Evolutionary conservation across 148 eudicot genomes (phyloP).

Genomic region (Agrostemma githago): DNA sequence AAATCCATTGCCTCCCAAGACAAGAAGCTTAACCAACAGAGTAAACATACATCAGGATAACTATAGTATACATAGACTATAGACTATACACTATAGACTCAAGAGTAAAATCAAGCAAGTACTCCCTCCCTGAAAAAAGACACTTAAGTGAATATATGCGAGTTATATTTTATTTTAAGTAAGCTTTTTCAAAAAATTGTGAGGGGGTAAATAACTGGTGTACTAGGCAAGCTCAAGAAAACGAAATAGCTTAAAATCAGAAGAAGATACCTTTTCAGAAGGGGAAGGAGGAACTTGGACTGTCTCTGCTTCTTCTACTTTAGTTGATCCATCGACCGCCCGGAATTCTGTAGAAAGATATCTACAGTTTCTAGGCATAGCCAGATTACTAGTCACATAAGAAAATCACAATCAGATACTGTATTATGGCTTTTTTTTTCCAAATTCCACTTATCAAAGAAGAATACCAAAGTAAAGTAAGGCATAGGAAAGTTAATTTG

Average conservation of each 20-base stretch:
- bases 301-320: slow-evolving; percentile 71
- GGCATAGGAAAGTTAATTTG: background rate
- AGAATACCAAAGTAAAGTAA: background rate
- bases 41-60: background rate
- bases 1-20: slow-evolving; percentile 82
- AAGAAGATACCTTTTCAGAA: slow-evolving; percentile 49
- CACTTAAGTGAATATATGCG: no score
- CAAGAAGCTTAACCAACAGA: slow-evolving; percentile 50
- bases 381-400: slow-evolving; percentile 30
- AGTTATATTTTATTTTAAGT: background rate
- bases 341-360: slow-evolving; percentile 46
- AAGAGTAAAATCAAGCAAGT: no score
- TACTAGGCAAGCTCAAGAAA: background rate
- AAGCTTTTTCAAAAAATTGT: background rate
- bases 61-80: background rate
- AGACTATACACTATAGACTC: no score
- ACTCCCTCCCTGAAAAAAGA: no score
- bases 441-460: background rate
- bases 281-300: slow-evolving; percentile 56
- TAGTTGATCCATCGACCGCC: slow-evolving; percentile 38
- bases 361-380: slow-evolving; percentile 38
- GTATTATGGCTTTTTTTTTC: background rate
- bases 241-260: background rate
- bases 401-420: slow-evolving; percentile 7
- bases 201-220: background rate